Evolutionary conservation across 2,329 filamentous ascomycete species (phyloP), one percentile per base, ranked within the genome.

Genomic region (Endothia cerciana): DNA sequence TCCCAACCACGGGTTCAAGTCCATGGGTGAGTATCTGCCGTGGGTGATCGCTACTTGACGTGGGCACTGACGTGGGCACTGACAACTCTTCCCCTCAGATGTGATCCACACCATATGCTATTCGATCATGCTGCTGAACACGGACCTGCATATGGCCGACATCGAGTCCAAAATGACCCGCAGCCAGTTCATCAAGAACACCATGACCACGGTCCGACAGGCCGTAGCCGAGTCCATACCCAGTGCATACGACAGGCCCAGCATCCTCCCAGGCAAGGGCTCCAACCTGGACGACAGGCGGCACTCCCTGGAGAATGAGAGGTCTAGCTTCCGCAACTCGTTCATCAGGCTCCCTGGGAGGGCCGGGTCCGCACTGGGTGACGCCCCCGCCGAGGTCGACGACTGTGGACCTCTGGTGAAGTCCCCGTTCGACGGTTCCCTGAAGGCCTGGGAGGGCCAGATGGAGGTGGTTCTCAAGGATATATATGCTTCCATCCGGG

Each of bases 71-170:
- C n/a, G n/a, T n/a, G n/a, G n/a, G 17, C 25, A 41, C 53, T 33
- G 30, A 56, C 53, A n/a, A 30, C 13, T 28, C 4, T 1, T 22
- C 41, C 55, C 11, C n/a, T n/a, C 40, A 91, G 94, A 98, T 80
- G 91, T 98, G 58, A 94, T 99, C 22, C 94, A 99, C 76, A 97
- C 94, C 30, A 96, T 98, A 69, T 96, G 93, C 79, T 99, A 98
- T 77, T 97, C 95, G 0, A 88, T 99, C 70, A 89, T 99, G 74
- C 84, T 99, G 13, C 85, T 99, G 69, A 99, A 99, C 74, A 99
- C 95, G 41, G 95, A 99, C 80, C 82, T 99, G 64, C 94, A 99
- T 74, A 78, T 98, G 73, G 95, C 94, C 66, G 94, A 98, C 74
- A 97, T 98, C 71, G 93, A 97, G 68, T 89, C 91, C 72, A 97